Evolutionary conservation across 495 filamentous ascomycete genomes (phyloP), one percentile per base, ranked within the genome.

Genomic region (Hyaloscypha hepaticicola): DNA sequence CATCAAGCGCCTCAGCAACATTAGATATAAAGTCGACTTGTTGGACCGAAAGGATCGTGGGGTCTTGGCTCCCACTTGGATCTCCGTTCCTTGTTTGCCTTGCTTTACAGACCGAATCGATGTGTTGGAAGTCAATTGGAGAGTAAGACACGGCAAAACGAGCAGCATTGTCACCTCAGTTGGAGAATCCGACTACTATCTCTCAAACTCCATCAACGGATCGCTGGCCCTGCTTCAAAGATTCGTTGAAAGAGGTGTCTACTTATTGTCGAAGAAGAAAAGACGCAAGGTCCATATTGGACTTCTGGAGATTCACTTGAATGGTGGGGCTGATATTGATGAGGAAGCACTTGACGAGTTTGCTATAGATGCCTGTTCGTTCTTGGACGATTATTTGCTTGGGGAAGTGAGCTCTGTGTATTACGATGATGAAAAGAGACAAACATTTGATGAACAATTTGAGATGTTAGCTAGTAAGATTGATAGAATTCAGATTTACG

Each of bases 21-120:
- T 53, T 9, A 53, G 25, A 53, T 53, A 53, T 16, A 26, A 53
- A 53, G 25, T 53, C 50, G 50, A 53, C 25, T 53, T 53, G 50
- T 19, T 53, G 25, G 50, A 53, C 5, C 50, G 50, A 24, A 53
- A 27, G 3, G 50, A 53, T 16, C 8, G 25, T 6, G 50, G 22
- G 1, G 22, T 26, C 21, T 53, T 53, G 14, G 50, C 25, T 6
- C 50, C 50, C 21, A 53, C 50, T 53, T 53, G 50, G 50, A 26
- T 27, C n/a, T 53, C 50, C 25, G 50, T 53, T 2, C 50, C 50
- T 4, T 27, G 25, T 26, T 26, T 53, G 21, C 50, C 50, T 9
- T 27, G 25, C 16, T 53, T 53, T 26, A 25, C 50, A 27, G 50
- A 53, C 4, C 21, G 50, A 12, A 53, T 53, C 22, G 50, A 53